Percentiles rank a stretch among this genome's conserved stretches.
These are phyloP conservation scores for Lasiosphaeris hirsuta DNA, from an alignment of 495 filamentous ascomycete species.

Conservation along the genomic window DNA sequence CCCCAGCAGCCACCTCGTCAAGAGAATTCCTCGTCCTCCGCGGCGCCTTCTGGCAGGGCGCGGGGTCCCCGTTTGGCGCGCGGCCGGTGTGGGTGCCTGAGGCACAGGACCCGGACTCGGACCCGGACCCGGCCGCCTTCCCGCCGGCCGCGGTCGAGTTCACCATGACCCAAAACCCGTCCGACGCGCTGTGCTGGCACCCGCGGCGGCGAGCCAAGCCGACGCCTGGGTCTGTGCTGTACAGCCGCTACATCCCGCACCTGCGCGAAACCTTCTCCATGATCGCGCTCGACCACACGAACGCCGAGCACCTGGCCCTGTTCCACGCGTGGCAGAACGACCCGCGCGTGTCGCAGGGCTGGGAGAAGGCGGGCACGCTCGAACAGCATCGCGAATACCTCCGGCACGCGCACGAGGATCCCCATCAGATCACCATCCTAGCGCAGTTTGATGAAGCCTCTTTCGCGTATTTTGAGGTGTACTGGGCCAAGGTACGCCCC, in stretches of 20 bases:
- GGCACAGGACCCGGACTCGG: constrained; percentile 27
- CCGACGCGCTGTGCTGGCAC: constrained; percentile 44
- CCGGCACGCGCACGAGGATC: constrained; percentile 55
- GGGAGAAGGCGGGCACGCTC: constrained; percentile 63
- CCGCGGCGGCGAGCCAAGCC: constrained; percentile 61
- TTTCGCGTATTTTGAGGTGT: constrained; percentile 69
- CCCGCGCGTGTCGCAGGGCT: constrained; percentile 64
- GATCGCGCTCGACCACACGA: constrained; percentile 55
- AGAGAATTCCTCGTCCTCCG: constrained; percentile 44
- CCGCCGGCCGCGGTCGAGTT: constrained; percentile 54
- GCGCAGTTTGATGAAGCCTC: constrained; percentile 57
- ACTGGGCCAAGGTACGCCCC: constrained; percentile 63
- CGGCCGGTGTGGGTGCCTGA: constrained; percentile 57
- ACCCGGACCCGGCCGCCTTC: constrained; percentile 44
- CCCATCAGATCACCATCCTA: constrained; percentile 59
- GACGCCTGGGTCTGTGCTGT: constrained; percentile 55
- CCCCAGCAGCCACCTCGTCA: constrained; percentile 9
- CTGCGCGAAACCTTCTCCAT: constrained; percentile 64
- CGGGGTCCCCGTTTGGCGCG: constrained; percentile 59
- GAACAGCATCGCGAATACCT: constrained; percentile 64
- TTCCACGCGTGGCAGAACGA: constrained; percentile 72
- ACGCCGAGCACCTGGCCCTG: constrained; percentile 52
- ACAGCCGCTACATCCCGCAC: constrained; percentile 67
- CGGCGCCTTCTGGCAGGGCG: constrained; percentile 65
- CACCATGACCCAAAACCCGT: constrained; percentile 45